These are phyloP conservation scores for Pisolithus albus DNA, from an alignment of 768 basidiomycete genomes.

Conservation along the genomic window DNA sequence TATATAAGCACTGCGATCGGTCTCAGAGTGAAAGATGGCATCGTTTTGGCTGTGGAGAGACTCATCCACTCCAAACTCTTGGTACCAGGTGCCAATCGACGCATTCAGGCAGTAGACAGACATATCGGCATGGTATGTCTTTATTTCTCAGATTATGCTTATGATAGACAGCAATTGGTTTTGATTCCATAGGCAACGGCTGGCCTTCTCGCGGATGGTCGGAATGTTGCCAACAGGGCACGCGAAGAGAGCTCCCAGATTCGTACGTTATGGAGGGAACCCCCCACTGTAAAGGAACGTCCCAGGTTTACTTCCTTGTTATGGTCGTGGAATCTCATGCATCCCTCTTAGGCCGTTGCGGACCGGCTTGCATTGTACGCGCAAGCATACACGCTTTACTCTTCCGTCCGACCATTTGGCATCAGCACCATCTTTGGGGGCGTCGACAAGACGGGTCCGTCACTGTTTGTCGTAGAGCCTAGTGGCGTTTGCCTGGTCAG, in stretches of 20 bases:
- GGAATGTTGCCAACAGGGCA: conserved; percentile 78
- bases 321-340: neutral
- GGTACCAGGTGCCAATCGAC: conserved; percentile 85
- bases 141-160: neutral
- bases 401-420: conserved; percentile 95
- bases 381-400: conserved; percentile 95
- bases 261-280: conserved; percentile 65
- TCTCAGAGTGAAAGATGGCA: conserved; percentile 86
- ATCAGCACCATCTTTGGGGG: conserved; percentile 88
- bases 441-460: conserved; percentile 83
- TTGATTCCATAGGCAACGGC: conserved; percentile 66
- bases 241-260: conserved; percentile 75
- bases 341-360: conserved; percentile 40
- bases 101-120: conserved; percentile 89
- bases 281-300: conserved; percentile 73
- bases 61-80: conserved; percentile 93
- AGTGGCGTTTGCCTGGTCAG: conserved; percentile 86
- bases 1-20: conserved; percentile 84
- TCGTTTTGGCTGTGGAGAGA: conserved; percentile 97
- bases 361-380: conserved; percentile 85
- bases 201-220: conserved; percentile 88
- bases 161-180: conserved; percentile 2
- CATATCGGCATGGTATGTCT: conserved; percentile 82
- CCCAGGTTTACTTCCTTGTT: neutral
- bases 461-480: conserved; percentile 87